Conservation (phyloP, 306 rosid species). For the Cicer judaicum region DNA sequence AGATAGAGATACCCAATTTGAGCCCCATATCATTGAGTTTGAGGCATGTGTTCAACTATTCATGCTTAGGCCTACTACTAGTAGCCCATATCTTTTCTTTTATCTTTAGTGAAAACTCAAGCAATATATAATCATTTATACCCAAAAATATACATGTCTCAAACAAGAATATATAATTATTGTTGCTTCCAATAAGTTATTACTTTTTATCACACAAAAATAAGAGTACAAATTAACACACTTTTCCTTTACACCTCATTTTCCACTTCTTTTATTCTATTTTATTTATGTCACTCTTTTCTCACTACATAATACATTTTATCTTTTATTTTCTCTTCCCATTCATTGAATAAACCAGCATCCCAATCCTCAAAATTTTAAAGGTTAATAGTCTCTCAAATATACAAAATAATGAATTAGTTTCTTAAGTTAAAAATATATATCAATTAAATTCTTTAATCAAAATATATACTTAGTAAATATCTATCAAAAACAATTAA, state of each 20-base stretch:
- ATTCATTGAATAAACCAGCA: background rate
- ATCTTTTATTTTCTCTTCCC: background rate
- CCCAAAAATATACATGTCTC: slow-evolving; percentile 23
- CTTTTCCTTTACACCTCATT: background rate
- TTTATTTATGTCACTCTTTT: background rate
- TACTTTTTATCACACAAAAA: slow-evolving; percentile 10
- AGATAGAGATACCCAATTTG: background rate
- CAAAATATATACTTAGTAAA: no score
- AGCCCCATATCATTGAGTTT: slow-evolving; percentile 24
- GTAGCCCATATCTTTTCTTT: slow-evolving; percentile 12
- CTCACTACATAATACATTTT: background rate
- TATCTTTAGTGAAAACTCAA: slow-evolving; percentile 30
- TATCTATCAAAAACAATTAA: no score
- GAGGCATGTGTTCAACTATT: slow-evolving; percentile 36
- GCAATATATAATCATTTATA: slow-evolving; percentile 23
- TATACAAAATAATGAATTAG: no score
- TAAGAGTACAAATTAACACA: background rate
- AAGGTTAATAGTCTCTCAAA: no score
- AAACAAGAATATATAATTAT: slow-evolving; percentile 15
- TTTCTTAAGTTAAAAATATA: no score
- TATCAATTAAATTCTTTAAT: no score
- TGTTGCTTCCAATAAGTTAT: slow-evolving; percentile 8
- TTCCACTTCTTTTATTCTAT: background rate
- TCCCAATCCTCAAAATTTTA: no score
- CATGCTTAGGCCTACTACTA: slow-evolving; percentile 26